A percentile compares a stretch with the other conserved stretches of the same genome.
Evolutionary conservation across 331 rosid species (phyloP).

Genomic region (Phaseolus coccineus): DNA sequence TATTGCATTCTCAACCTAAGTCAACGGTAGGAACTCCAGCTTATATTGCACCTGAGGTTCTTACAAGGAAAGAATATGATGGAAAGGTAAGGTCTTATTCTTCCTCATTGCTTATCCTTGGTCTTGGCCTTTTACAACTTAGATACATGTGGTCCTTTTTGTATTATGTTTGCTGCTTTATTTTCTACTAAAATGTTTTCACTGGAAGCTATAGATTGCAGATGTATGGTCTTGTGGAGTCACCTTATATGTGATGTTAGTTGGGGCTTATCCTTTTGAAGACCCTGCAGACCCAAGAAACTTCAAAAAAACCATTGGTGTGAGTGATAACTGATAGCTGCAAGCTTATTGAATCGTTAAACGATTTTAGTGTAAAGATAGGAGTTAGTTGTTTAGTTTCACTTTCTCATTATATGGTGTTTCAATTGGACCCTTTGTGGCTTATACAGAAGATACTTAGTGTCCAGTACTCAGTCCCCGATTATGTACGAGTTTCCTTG

Average conservation of each 20-base stretch:
- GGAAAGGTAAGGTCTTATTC: constrained; percentile 66
- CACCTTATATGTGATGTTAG: constrained; percentile 83
- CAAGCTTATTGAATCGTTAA: constrained; percentile 20
- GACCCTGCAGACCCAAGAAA: constrained; percentile 74
- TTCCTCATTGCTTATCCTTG: constrained; percentile 35
- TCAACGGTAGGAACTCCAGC: constrained; percentile 91
- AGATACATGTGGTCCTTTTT: neutral
- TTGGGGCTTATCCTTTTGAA: constrained; percentile 88
- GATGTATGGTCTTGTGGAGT: constrained; percentile 99
- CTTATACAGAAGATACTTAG: constrained; percentile 71
- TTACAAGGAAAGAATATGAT: constrained; percentile 71
- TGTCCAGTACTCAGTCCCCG: constrained; percentile 73
- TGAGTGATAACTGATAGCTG: constrained; percentile 44
- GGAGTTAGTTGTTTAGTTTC: constrained; percentile 11
- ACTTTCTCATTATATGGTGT: constrained; percentile 27
- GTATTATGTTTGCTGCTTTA: constrained; percentile 3
- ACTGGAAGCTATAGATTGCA: constrained; percentile 62
- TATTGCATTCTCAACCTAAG: constrained; percentile 80
- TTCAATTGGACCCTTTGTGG: constrained; percentile 28
- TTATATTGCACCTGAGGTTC: constrained; percentile 88
- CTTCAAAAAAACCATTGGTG: constrained; percentile 70
- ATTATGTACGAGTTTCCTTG: constrained; percentile 63
- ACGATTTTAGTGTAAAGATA: constrained; percentile 22
- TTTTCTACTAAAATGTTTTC: constrained; percentile 29
- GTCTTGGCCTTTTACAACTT: neutral